A percentile compares a stretch with the other conserved stretches of the same genome.
Conservation (phyloP, 768 basidiomycete species). For the Mycena sanguinolenta region DNA sequence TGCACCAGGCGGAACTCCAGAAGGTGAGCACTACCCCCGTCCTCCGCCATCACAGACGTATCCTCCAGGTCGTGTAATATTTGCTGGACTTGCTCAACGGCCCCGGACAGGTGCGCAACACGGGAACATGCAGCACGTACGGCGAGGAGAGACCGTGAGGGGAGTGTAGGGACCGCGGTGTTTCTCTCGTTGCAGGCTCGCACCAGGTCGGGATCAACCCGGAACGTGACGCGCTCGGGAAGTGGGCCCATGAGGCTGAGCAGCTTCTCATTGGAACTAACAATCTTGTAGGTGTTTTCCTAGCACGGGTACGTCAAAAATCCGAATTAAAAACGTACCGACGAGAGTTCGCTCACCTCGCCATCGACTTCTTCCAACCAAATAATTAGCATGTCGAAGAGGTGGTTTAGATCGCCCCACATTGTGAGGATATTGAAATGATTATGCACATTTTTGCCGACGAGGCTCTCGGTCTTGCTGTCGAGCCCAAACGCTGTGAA, state of each 20-base stretch:
- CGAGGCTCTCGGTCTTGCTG: conserved; percentile 5
- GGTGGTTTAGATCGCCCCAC: neutral
- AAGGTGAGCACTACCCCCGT: conserved; percentile 32
- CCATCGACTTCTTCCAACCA: conserved; percentile 25
- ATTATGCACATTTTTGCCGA: conserved; percentile 11
- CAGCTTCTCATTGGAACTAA: neutral
- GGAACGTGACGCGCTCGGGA: conserved; percentile 28
- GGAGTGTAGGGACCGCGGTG: conserved; percentile 24
- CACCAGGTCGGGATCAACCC: conserved; percentile 24
- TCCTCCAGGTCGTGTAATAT: conserved; percentile 37
- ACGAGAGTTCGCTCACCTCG: conserved; percentile 6
- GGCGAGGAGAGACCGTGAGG: conserved; percentile 36
- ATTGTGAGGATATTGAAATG: conserved; percentile 17
- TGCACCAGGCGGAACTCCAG: conserved; percentile 22
- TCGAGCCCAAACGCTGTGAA: neutral
- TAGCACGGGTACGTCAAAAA: conserved; percentile 6
- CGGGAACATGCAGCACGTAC: conserved; percentile 42
- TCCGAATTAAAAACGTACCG: neutral
- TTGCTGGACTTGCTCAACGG: conserved; percentile 37
- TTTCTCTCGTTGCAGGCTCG: conserved; percentile 9
- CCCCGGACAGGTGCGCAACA: conserved; percentile 40
- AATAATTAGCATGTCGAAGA: conserved; percentile 9
- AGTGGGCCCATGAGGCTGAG: neutral
- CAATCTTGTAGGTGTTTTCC: conserved; percentile 10
- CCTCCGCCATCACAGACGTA: conserved; percentile 31